Percentiles rank a stretch among this genome's conserved stretches.
phyloP scores from a whole-genome alignment of 164 flowering plant genomes.

The Stephania cephalantha region DNA sequence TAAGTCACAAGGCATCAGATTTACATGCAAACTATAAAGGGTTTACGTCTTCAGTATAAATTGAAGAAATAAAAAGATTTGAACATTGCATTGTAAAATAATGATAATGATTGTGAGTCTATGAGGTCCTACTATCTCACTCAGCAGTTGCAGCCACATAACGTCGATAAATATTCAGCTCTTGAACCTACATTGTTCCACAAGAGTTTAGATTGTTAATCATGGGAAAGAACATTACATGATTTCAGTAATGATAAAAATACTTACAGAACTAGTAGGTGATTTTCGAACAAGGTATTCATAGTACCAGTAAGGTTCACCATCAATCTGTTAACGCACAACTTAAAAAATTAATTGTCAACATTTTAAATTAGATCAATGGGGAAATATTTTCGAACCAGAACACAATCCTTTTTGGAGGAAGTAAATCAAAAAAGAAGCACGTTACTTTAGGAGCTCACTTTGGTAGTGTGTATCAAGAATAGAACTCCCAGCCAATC shows the following conservation, averaged over 20 bases:
- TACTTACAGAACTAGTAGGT: constrained; percentile 68
- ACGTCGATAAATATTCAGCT: constrained; percentile 57
- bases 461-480: too few relatives aligned
- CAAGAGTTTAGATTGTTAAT: background rate
- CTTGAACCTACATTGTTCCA: constrained; percentile 52
- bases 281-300: constrained; percentile 91
- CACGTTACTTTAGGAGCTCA: too few relatives aligned
- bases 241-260: background rate
- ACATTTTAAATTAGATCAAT: too few relatives aligned
- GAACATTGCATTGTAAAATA: background rate
- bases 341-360: too few relatives aligned
- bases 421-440: too few relatives aligned
- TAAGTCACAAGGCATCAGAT: background rate
- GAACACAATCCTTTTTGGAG: too few relatives aligned
- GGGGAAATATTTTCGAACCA: too few relatives aligned
- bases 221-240: background rate
- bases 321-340: too few relatives aligned
- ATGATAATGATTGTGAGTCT: background rate
- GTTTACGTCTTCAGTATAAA: background rate
- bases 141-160: constrained; percentile 81
- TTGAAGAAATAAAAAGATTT: background rate
- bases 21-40: background rate
- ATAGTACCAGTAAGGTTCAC: constrained; percentile 45
- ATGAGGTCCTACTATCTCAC: constrained; percentile 62
- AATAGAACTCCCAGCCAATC: too few relatives aligned